phyloP scores from a whole-genome alignment of 306 rosid species.

The Aeschynomene evenia region DNA sequence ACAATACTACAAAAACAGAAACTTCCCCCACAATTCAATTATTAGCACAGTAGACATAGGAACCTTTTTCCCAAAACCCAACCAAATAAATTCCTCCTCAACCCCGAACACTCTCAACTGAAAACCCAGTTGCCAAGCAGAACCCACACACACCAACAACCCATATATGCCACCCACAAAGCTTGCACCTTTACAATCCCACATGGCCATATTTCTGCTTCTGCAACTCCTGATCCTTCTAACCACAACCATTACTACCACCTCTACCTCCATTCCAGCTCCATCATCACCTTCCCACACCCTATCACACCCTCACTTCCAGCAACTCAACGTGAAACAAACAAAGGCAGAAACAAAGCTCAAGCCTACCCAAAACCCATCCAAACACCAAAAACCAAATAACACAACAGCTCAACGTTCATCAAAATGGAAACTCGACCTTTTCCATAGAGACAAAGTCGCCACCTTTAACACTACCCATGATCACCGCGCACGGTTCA shows the following conservation, averaged over 20 bases:
- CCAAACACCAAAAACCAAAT: background rate
- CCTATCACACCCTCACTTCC: slow-evolving; percentile 41
- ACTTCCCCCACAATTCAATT: slow-evolving; percentile 31
- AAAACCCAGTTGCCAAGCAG: background rate
- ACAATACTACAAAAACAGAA: slow-evolving; percentile 37
- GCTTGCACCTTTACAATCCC: background rate
- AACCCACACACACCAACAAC: slow-evolving; percentile 3
- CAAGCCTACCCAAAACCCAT: background rate
- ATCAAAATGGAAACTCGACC: slow-evolving; percentile 49
- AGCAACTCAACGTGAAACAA: slow-evolving; percentile 34
- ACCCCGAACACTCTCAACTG: slow-evolving; percentile 2
- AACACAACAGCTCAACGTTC: background rate
- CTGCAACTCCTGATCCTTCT: slow-evolving; percentile 26
- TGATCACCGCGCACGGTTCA: slow-evolving; percentile 35
- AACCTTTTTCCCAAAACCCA: slow-evolving; percentile 32
- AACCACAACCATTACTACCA: background rate
- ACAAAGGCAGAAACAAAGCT: slow-evolving; percentile 29
- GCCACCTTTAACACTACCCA: slow-evolving; percentile 7
- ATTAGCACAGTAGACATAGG: slow-evolving; percentile 32
- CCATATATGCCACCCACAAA: slow-evolving; percentile 7
- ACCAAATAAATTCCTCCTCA: slow-evolving; percentile 40
- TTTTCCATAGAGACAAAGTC: slow-evolving; percentile 70
- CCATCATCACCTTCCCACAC: slow-evolving; percentile 16
- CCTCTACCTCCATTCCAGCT: slow-evolving; percentile 15
- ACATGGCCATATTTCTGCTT: slow-evolving; percentile 6